phyloP scores from a whole-genome alignment of 768 basidiomycete genomes.

The Lentinus tigrinus region DNA sequence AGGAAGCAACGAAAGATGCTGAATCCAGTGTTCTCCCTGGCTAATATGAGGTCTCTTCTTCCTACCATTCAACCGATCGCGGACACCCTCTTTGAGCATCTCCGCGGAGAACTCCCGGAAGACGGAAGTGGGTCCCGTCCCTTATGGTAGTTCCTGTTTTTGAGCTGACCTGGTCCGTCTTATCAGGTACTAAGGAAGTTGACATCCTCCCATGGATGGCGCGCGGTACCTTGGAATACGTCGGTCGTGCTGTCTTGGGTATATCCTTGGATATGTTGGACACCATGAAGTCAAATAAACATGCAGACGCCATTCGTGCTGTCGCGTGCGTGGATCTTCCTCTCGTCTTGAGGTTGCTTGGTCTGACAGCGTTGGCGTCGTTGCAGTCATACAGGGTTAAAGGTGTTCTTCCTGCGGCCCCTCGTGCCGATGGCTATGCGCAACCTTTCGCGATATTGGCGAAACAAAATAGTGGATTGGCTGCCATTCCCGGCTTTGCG shows the following conservation, averaged over 20 bases:
- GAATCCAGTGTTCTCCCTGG: constrained; percentile 27
- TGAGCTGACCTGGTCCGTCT: neutral
- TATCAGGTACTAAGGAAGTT: constrained; percentile 30
- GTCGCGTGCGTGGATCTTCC: constrained; percentile 28
- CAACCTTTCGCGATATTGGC: constrained; percentile 23
- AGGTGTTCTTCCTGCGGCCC: constrained; percentile 31
- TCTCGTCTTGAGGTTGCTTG: neutral
- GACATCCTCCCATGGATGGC: constrained; percentile 34
- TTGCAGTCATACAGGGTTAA: constrained; percentile 27
- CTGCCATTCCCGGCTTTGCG: constrained; percentile 29
- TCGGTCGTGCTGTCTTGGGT: constrained; percentile 34
- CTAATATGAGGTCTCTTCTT: constrained; percentile 21
- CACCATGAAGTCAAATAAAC: constrained; percentile 24
- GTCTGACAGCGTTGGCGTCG: neutral
- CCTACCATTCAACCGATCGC: constrained; percentile 33
- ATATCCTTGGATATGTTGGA: constrained; percentile 33
- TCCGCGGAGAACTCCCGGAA: constrained; percentile 22
- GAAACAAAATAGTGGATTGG: constrained; percentile 34
- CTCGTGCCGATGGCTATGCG: constrained; percentile 32
- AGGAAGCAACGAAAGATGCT: constrained; percentile 28
- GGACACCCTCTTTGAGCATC: constrained; percentile 22
- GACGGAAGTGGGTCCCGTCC: constrained; percentile 13
- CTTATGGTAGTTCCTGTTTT: no score
- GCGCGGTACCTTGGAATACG: constrained; percentile 36
- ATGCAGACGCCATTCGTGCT: constrained; percentile 29